These are phyloP conservation scores for Nicotiana tabacum DNA, from an alignment of 257 asterid species.

Conservation along the genomic window DNA sequence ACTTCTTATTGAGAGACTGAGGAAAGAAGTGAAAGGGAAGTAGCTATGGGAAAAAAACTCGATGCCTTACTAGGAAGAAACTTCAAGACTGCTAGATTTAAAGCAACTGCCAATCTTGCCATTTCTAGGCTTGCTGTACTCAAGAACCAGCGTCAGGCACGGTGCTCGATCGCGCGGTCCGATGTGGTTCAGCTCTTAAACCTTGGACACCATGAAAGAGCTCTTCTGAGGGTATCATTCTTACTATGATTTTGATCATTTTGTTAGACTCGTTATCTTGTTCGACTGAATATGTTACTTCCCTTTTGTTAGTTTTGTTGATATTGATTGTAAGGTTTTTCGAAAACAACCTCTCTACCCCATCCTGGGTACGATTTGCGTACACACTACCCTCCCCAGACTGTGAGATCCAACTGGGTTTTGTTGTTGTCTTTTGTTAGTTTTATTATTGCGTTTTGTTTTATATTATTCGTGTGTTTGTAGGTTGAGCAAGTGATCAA, in stretches of 20 bases:
- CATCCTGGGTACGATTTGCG: too few relatives aligned
- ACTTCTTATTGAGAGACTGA: neutral
- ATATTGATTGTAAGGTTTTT: too few relatives aligned
- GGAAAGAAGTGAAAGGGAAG: neutral
- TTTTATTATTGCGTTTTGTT: neutral
- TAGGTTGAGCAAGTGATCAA: conserved; percentile 86
- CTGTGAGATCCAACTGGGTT: too few relatives aligned
- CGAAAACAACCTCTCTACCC: too few relatives aligned
- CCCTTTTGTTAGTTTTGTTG: too few relatives aligned
- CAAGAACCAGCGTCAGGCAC: conserved; percentile 68
- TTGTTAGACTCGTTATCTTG: neutral
- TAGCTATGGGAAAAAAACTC: conserved; percentile 63
- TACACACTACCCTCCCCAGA: too few relatives aligned
- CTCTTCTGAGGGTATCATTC: conserved; percentile 63
- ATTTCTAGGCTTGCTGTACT: conserved; percentile 58
- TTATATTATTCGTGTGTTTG: neutral
- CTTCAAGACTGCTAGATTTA: conserved; percentile 40
- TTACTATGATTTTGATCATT: neutral
- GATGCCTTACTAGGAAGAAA: conserved; percentile 55
- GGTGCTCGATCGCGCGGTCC: conserved; percentile 53
- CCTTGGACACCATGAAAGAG: conserved; percentile 52
- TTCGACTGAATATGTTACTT: neutral
- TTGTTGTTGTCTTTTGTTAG: neutral
- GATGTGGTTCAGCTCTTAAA: conserved; percentile 68
- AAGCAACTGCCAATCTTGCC: conserved; percentile 48